phyloP scores from a whole-genome alignment of 768 basidiomycete species.

The Paxillus involutus region DNA sequence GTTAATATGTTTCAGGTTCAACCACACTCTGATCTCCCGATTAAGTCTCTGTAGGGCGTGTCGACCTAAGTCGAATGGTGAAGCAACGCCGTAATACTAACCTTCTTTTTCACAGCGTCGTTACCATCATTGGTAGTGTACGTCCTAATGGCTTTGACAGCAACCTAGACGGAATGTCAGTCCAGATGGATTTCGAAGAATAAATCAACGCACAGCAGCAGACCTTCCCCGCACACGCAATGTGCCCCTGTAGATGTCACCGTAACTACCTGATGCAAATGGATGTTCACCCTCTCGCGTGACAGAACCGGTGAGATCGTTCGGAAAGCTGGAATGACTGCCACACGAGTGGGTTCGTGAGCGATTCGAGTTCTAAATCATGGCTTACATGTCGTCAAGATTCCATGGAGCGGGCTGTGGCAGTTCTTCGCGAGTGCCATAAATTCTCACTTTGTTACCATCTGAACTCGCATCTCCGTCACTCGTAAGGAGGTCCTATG shows the following conservation, averaged over 20 bases:
- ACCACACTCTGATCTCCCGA: conserved; percentile 33
- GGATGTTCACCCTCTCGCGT: not conserved
- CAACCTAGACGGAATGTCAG: not conserved
- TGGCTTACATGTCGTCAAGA: no score
- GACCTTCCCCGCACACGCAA: not conserved
- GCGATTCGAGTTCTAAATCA: no score
- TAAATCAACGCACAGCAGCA: not conserved
- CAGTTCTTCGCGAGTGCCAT: no score
- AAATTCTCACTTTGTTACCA: no score
- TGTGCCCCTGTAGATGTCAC: not conserved
- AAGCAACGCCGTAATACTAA: no score
- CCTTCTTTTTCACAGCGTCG: not conserved
- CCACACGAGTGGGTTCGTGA: no score
- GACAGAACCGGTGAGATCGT: not conserved
- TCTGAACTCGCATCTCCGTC: no score
- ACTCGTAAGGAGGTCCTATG: no score
- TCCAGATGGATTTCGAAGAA: not conserved
- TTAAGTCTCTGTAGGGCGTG: conserved; percentile 14
- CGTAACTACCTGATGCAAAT: not conserved
- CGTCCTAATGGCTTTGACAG: not conserved
- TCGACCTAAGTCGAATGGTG: no score
- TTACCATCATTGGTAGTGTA: not conserved
- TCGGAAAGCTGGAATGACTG: no score
- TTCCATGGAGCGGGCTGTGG: no score
- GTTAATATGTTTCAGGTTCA: conserved; percentile 27